Conservation (phyloP, 768 basidiomycete genomes). For the Boletus reticuloceps region DNA sequence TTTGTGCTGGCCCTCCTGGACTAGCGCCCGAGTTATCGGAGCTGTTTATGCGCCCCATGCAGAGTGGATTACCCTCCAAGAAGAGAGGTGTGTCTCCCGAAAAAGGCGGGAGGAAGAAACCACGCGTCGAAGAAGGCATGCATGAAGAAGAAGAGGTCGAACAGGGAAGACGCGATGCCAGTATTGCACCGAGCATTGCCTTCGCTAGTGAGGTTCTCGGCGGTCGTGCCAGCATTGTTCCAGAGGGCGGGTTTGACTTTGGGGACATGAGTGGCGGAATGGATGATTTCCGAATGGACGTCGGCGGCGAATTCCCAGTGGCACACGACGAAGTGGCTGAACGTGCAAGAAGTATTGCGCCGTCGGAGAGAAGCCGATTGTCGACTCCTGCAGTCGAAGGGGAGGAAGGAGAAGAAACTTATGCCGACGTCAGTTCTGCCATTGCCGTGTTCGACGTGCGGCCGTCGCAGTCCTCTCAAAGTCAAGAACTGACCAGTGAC, state of each 20-base stretch:
- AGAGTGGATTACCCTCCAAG: conserved; percentile 48
- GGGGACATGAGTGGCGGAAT: conserved; percentile 50
- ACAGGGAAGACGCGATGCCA: conserved; percentile 63
- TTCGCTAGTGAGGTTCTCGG: conserved; percentile 56
- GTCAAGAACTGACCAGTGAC: conserved; percentile 41
- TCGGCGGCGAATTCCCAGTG: conserved; percentile 45
- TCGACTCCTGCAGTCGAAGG: conserved; percentile 67
- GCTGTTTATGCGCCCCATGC: conserved; percentile 79
- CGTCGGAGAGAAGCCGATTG: conserved; percentile 57
- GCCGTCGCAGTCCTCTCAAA: conserved; percentile 51
- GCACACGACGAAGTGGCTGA: conserved; percentile 33
- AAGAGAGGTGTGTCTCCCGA: conserved; percentile 60
- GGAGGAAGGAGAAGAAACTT: conserved; percentile 62
- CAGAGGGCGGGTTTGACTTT: conserved; percentile 60
- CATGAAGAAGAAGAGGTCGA: conserved; percentile 63
- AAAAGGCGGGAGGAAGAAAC: conserved; percentile 55
- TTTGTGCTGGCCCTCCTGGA: conserved; percentile 84
- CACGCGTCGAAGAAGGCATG: conserved; percentile 50
- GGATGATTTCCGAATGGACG: conserved; percentile 74
- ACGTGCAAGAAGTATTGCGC: conserved; percentile 47
- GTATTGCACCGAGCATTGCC: conserved; percentile 59
- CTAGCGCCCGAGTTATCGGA: conserved; percentile 77
- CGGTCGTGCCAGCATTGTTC: conserved; percentile 50
- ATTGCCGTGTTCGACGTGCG: conserved; percentile 80
- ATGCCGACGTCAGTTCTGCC: conserved; percentile 69